A percentile compares a stretch with the other conserved stretches of the same genome.
Conservation (phyloP, 2,329 filamentous ascomycete genomes). For the Sclerotiophoma versabilis region DNA sequence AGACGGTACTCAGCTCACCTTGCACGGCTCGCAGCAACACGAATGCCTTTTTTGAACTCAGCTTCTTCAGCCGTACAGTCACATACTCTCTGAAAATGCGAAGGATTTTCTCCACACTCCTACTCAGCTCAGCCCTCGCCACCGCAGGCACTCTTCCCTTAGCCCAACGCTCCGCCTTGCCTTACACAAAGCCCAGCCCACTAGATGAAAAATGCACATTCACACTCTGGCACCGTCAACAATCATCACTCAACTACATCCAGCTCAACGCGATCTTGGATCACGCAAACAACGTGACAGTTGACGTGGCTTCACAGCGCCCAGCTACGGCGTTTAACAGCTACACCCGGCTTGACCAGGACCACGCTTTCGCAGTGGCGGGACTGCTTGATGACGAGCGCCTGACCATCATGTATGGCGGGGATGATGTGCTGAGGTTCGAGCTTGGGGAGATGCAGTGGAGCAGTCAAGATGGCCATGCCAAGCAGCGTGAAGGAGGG, state of each 20-base stretch:
- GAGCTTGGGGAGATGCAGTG: neutral
- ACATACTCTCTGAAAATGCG: neutral
- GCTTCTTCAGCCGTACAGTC: neutral
- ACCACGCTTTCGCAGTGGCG: slow-evolving; percentile 12
- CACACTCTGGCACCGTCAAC: slow-evolving; percentile 26
- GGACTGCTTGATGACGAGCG: slow-evolving; percentile 20
- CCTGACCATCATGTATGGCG: slow-evolving; percentile 1
- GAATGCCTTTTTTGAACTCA: neutral
- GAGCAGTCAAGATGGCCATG: neutral
- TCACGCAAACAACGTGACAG: slow-evolving; percentile 18
- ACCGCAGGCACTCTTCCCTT: neutral
- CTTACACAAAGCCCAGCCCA: neutral
- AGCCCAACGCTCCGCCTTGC: neutral
- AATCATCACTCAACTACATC: slow-evolving; percentile 19
- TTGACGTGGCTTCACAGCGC: slow-evolving; percentile 22
- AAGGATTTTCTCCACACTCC: neutral
- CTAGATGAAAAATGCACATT: slow-evolving; percentile 25
- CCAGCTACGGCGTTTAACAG: slow-evolving; percentile 19
- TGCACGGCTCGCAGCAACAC: neutral
- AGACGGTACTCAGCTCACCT: slow-evolving; percentile 4
- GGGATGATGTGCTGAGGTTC: neutral
- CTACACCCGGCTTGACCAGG: slow-evolving; percentile 17
- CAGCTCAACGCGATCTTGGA: slow-evolving; percentile 23
- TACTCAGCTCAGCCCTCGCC: neutral
- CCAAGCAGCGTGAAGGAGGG: neutral